Evolutionary conservation across 2,329 filamentous ascomycete genomes (phyloP).

Genomic region (Alternaria arborescens): DNA sequence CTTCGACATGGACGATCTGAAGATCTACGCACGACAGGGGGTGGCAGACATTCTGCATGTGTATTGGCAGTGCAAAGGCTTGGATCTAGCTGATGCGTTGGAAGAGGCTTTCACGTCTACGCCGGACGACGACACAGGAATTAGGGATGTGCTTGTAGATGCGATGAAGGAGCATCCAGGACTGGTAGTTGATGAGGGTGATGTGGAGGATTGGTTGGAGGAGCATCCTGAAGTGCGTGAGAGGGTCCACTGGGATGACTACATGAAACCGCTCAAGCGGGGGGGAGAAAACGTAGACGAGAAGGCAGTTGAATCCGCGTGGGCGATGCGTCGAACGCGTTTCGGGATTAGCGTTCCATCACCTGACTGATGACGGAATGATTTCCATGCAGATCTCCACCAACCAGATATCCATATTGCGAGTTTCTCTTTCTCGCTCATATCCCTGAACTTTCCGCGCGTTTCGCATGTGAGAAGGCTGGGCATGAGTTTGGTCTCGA

Average conservation of each 20-base stretch:
- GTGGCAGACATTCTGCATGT: slow-evolving; percentile 16
- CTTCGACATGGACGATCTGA: slow-evolving; percentile 9
- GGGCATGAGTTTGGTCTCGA: background rate
- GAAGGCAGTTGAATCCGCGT: background rate
- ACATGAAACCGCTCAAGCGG: background rate
- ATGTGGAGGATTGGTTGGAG: slow-evolving; percentile 16
- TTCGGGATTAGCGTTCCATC: background rate
- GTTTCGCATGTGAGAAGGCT: background rate
- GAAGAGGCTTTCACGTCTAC: slow-evolving; percentile 13
- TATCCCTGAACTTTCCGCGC: too few species aligned
- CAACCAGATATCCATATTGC: background rate
- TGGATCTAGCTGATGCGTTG: slow-evolving; percentile 9
- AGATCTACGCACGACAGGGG: slow-evolving; percentile 4
- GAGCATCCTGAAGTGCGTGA: slow-evolving; percentile 7
- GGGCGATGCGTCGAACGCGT: background rate
- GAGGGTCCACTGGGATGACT: slow-evolving; percentile 8
- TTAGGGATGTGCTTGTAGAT: slow-evolving; percentile 5
- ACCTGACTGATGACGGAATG: background rate
- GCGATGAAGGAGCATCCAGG: slow-evolving; percentile 12
- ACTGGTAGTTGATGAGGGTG: slow-evolving; percentile 13
- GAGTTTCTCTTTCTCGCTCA: background rate
- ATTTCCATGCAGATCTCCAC: background rate
- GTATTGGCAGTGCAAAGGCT: slow-evolving; percentile 12
- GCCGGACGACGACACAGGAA: slow-evolving; percentile 10
- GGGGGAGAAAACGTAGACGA: too few species aligned